Percentiles rank a stretch among this genome's conserved stretches.
phyloP scores from a whole-genome alignment of 805 yeast species.

The Nakazawaea pomicola region DNA sequence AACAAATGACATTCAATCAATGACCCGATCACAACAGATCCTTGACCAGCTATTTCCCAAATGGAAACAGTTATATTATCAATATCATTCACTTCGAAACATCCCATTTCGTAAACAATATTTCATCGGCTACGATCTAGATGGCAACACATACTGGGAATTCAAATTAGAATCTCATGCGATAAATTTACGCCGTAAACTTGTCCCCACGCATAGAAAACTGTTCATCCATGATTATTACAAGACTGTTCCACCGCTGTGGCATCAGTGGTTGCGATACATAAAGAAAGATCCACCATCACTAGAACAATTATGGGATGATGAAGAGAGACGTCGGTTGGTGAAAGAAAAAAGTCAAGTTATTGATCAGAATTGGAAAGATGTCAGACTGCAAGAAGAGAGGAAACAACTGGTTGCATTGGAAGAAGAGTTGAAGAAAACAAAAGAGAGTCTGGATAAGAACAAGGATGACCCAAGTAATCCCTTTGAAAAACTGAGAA shows the following conservation, averaged over 20 bases:
- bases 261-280: constrained; percentile 78
- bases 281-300: constrained; percentile 59
- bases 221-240: constrained; percentile 54
- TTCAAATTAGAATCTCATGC: constrained; percentile 48
- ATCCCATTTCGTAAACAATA: constrained; percentile 68
- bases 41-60: constrained; percentile 42
- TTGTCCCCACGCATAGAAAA: constrained; percentile 47
- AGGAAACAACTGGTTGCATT: too few species aligned
- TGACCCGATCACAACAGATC: background rate
- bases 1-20: background rate
- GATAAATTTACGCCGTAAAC: constrained; percentile 53
- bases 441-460: too few species aligned
- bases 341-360: background rate
- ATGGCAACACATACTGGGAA: constrained; percentile 87
- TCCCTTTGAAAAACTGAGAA: too few species aligned
- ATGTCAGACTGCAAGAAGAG: too few species aligned
- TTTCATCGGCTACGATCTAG: constrained; percentile 70
- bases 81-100: constrained; percentile 55
- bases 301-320: constrained; percentile 54
- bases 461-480: too few species aligned
- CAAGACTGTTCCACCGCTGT: constrained; percentile 57
- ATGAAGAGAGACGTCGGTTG: constrained; percentile 46
- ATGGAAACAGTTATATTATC: constrained; percentile 44
- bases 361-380: too few species aligned
- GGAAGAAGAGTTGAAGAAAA: too few species aligned